Evolutionary conservation across 805 yeast species (phyloP).

Genomic region (Clavispora carvajalis): DNA sequence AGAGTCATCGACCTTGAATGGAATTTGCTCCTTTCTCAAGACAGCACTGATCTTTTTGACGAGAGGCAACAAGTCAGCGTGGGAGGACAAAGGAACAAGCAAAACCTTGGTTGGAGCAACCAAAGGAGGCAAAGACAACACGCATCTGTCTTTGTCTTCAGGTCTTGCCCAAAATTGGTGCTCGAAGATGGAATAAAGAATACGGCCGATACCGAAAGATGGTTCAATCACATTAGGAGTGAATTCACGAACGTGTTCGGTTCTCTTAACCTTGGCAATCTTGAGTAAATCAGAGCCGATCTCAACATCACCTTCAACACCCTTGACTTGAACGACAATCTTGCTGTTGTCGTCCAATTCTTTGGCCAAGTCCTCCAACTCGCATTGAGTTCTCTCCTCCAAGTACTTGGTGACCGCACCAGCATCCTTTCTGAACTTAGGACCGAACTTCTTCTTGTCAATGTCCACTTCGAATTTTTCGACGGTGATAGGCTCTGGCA

Average conservation of each 20-base stretch:
- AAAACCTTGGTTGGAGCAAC: constrained; percentile 98
- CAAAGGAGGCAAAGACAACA: constrained; percentile 85
- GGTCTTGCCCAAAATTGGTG: constrained; percentile 95
- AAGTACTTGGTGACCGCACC: constrained; percentile 85
- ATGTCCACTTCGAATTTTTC: constrained; percentile 81
- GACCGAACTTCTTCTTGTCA: constrained; percentile 95
- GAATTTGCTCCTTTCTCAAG: constrained; percentile 76
- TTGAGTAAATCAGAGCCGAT: constrained; percentile 66
- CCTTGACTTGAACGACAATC: constrained; percentile 64
- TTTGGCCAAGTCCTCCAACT: constrained; percentile 68
- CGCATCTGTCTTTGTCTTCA: constrained; percentile 78
- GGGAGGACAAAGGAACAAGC: constrained; percentile 87
- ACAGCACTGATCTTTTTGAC: constrained; percentile 61
- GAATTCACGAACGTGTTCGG: constrained; percentile 90
- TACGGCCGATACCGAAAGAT: constrained; percentile 98
- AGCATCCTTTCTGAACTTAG: constrained; percentile 95
- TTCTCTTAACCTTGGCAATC: constrained; percentile 72
- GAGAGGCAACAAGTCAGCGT: constrained; percentile 72
- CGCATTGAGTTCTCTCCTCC: constrained; percentile 71
- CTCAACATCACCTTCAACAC: constrained; percentile 51
- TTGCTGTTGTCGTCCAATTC: constrained; percentile 60
- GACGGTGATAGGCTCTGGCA: constrained; percentile 77
- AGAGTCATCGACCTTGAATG: constrained; percentile 95
- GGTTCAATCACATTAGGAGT: constrained; percentile 98
- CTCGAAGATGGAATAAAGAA: constrained; percentile 87